Conservation (phyloP, 208 protist species). For the Acanthamoeba healyi region DNA sequence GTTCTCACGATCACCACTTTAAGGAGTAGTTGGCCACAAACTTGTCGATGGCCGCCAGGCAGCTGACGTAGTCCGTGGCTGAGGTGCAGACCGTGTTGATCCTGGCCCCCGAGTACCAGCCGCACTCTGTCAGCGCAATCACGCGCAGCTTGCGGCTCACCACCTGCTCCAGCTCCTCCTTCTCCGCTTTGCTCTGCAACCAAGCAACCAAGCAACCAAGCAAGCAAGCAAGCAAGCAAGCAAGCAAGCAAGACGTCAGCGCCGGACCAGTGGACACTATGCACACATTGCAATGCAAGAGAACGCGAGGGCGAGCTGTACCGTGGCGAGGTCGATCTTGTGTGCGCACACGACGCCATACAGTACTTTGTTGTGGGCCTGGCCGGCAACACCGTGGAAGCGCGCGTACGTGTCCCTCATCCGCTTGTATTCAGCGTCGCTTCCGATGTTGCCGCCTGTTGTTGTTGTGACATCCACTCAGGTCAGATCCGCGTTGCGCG, state of each 20-base stretch:
- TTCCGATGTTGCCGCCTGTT: not conserved
- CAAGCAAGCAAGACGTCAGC: too few relatives aligned
- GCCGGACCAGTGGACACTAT: not conserved
- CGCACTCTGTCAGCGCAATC: not conserved
- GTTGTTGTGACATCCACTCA: too few relatives aligned
- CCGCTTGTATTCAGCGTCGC: not conserved
- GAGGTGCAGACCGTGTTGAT: too few relatives aligned
- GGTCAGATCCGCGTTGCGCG: too few relatives aligned
- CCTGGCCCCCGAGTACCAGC: too few relatives aligned
- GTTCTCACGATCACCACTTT: too few relatives aligned
- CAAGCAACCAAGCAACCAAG: too few relatives aligned
- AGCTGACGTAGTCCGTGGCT: too few relatives aligned
- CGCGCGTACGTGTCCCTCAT: not conserved
- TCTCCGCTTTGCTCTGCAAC: not conserved
- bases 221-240: too few relatives aligned
- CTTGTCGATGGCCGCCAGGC: too few relatives aligned
- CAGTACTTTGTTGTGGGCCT: not conserved
- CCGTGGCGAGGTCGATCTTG: not conserved
- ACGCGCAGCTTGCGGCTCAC: not conserved
- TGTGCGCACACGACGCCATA: not conserved
- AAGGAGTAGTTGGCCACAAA: too few relatives aligned
- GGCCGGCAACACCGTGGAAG: constrained; percentile 1
- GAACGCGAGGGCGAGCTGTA: not conserved
- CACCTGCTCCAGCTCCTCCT: not conserved
- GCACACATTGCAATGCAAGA: too few relatives aligned